Evolutionary conservation across 2,329 filamentous ascomycete species (phyloP).

Genomic region (Lasiodiplodia gonubiensis): DNA sequence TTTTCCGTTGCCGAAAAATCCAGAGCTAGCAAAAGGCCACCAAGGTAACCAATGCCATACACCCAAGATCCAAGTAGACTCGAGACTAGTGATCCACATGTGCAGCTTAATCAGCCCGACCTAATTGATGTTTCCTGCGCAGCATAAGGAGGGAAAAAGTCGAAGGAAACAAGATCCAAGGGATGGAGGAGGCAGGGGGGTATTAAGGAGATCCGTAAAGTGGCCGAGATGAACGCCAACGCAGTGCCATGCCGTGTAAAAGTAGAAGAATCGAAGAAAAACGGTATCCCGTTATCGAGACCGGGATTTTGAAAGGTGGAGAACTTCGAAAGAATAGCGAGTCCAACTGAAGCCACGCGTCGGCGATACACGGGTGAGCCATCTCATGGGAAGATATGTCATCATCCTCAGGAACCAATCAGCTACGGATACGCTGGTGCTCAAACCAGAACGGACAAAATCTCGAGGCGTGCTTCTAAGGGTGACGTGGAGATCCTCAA

Average conservation of each 20-base stretch:
- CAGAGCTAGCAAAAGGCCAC: not conserved
- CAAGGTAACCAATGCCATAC: not conserved
- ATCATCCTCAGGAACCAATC: not conserved
- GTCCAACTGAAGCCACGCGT: not conserved
- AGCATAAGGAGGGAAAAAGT: not conserved
- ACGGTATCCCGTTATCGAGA: not conserved
- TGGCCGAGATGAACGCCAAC: slow-evolving; percentile 9
- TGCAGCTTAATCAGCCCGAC: not conserved
- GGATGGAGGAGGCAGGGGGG: slow-evolving; percentile 19
- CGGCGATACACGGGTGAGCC: not conserved
- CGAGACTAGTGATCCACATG: not conserved
- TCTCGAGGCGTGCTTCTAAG: not conserved
- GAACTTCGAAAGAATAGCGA: not conserved
- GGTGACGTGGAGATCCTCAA: not conserved
- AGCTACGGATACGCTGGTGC: not conserved
- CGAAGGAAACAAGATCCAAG: slow-evolving; percentile 1
- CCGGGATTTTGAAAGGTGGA: not conserved
- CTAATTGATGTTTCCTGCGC: not conserved
- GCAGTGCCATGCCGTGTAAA: slow-evolving; percentile 3
- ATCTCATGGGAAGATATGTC: not conserved
- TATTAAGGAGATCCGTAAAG: slow-evolving; percentile 13
- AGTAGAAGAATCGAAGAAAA: not conserved
- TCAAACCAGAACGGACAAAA: not conserved
- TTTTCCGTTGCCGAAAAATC: not conserved
- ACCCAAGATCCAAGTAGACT: not conserved